Conservation (phyloP, 176 grass and related monocot species). For the Paspalum vaginatum region DNA sequence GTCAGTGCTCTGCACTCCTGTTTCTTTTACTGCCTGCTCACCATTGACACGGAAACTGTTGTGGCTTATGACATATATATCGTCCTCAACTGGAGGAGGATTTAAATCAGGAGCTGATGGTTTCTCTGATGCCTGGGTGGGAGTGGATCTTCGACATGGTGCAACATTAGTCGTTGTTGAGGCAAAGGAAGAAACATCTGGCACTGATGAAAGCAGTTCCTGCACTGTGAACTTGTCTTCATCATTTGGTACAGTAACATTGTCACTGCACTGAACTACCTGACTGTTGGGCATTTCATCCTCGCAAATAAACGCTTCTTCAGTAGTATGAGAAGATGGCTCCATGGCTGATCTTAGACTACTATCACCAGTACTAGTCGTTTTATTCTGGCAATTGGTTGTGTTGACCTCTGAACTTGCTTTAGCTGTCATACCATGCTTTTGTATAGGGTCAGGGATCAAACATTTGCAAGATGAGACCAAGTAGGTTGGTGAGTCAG, state of each 20-base stretch:
- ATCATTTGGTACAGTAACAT: constrained; percentile 42
- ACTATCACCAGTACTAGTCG: constrained; percentile 45
- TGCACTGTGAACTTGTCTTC: constrained; percentile 89
- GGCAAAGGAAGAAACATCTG: constrained; percentile 52
- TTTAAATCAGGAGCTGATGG: constrained; percentile 46
- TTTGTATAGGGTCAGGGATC: constrained; percentile 43
- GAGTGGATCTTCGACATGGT: constrained; percentile 34
- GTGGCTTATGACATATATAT: constrained; percentile 89
- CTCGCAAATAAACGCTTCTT: constrained; percentile 65
- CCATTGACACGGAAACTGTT: constrained; percentile 62
- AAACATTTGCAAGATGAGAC: constrained; percentile 41
- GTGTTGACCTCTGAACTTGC: constrained; percentile 50
- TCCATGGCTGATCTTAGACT: constrained; percentile 37
- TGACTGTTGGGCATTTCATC: constrained; percentile 54
- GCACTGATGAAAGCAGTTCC: constrained; percentile 81
- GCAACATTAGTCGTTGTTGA: constrained; percentile 42
- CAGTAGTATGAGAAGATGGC: constrained; percentile 52
- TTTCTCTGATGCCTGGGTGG: constrained; percentile 53
- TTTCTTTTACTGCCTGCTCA: constrained; percentile 51
- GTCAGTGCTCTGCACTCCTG: constrained; percentile 34
- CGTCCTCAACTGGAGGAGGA: constrained; percentile 69
- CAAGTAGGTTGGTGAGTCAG: constrained; percentile 43
- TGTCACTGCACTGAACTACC: constrained; percentile 34
- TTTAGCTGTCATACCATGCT: constrained; percentile 41
- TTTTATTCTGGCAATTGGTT: constrained; percentile 66